Conservation (phyloP, 495 filamentous ascomycete species). For the Lentithecium fluviatile region DNA sequence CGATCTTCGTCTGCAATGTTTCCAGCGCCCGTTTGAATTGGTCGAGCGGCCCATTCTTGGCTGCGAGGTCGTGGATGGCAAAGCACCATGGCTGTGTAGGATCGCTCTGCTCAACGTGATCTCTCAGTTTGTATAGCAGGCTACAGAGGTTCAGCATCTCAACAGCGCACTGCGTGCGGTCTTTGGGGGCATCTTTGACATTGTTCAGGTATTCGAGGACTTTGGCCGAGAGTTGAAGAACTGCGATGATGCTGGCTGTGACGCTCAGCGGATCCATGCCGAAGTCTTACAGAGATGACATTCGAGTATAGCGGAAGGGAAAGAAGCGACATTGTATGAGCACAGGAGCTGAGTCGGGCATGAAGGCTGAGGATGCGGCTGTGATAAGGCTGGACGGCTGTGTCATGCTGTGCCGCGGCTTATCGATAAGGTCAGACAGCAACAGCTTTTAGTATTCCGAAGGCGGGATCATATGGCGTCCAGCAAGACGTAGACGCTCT, state of each 20-base stretch:
- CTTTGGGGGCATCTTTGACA: constrained; percentile 39
- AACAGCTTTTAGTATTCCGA: too few species aligned
- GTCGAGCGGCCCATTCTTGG: constrained; percentile 33
- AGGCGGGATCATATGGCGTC: too few species aligned
- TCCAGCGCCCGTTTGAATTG: constrained; percentile 35
- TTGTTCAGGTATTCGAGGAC: constrained; percentile 37
- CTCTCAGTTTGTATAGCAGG: constrained; percentile 34
- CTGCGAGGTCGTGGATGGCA: constrained; percentile 28
- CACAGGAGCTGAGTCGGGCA: too few species aligned
- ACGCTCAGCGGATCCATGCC: constrained; percentile 34
- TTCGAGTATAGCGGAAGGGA: too few species aligned
- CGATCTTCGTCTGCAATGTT: constrained; percentile 27
- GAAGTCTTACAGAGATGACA: not conserved
- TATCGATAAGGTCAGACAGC: not conserved
- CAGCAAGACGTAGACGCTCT: too few species aligned
- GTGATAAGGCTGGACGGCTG: too few species aligned
- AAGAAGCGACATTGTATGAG: too few species aligned
- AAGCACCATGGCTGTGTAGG: constrained; percentile 25
- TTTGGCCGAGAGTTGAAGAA: constrained; percentile 34
- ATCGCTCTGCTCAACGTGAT: constrained; percentile 32
- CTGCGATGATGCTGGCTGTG: constrained; percentile 31
- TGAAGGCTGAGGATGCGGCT: too few species aligned
- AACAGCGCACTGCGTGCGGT: constrained; percentile 19
- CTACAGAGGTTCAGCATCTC: constrained; percentile 29
- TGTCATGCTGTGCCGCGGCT: too few species aligned